Percentiles rank a stretch among this genome's conserved stretches.
Conservation (phyloP, 345 rosid genomes). For the Lepidium sativum region DNA sequence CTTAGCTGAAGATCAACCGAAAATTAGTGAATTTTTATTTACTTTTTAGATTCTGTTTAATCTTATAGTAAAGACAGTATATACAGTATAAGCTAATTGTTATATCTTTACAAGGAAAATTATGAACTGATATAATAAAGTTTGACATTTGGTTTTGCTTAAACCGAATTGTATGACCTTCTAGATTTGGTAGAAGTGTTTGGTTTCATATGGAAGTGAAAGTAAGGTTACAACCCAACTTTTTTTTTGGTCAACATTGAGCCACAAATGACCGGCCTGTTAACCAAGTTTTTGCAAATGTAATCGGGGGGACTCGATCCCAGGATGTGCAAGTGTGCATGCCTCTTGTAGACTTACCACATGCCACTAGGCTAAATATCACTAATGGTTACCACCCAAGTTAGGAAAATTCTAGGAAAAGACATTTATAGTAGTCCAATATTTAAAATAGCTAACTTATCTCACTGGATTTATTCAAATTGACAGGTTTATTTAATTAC, state of each 20-base stretch:
- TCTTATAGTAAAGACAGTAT: no score
- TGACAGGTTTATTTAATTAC: neutral
- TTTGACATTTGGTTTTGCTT: neutral
- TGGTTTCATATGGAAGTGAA: neutral
- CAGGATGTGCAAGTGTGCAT: no score
- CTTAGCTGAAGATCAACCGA: no score
- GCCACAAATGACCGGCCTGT: no score
- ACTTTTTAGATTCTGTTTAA: no score
- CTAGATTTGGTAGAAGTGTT: neutral
- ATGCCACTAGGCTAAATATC: no score
- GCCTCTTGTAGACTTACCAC: no score
- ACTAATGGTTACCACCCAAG: neutral
- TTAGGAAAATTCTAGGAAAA: slow-evolving; percentile 8
- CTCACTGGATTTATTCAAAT: neutral
- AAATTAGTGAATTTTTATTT: no score
- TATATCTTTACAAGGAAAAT: neutral
- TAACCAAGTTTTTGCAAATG: no score
- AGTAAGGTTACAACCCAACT: neutral
- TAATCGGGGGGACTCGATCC: no score
- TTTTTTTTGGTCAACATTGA: neutral
- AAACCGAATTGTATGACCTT: neutral
- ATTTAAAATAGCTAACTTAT: neutral
- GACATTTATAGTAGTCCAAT: neutral
- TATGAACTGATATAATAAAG: neutral
- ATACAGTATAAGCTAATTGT: no score